Base-by-base conservation (phyloP, 2,329 filamentous ascomycete genomes). In the Beauveria bassiana region DNA sequence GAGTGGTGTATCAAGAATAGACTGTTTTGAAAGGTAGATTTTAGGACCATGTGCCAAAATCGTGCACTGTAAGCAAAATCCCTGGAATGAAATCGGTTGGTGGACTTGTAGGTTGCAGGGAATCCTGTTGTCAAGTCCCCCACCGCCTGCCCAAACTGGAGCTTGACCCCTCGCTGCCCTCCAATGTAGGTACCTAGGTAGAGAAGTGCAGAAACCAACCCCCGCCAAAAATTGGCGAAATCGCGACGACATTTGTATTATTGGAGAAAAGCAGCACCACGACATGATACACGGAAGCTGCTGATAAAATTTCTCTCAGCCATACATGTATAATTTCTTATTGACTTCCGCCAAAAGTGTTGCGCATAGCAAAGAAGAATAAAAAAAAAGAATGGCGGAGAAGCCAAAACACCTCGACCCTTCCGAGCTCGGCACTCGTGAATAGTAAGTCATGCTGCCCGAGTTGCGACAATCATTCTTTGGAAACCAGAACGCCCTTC, bases 351-450 rank as follows among this genome's bases (percentile, higher is more conserved):
- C 12, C 31, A 34, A 34, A 34, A 34, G 10, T 34, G 31, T 34
- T 34, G 31, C n/a, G 20, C 18, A 20, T 43, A 43, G n/a, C 1
- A 34, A 14, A 14, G 12, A 34, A 34, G 2, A 22, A n/a, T n/a
- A 22, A 34, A 34, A 14, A 5, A 14, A 18, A 34, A 50, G 31
- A 52, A 63, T 63, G 61, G 47, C 55, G 9, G 50, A 61, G 16
- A 54, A 43, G 78, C 87, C 87, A n/a, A 75, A 75, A 1, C 84
- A 89, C 68, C 86, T 96, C 28, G 83, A 89, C 66, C 90, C 92
- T 20, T 96, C 80, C 71, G 76, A 83, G 72, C 84, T 98, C 34
- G 93, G 93, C 56, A 96, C 91, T 34, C 96, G 91, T 75, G 87
- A 93, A 80, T 96, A 96, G 91, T 96, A 78, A 68, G 85, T 81